Conservation (phyloP, 169 alveolate genomes). For the Cryptosporidium muris region DNA sequence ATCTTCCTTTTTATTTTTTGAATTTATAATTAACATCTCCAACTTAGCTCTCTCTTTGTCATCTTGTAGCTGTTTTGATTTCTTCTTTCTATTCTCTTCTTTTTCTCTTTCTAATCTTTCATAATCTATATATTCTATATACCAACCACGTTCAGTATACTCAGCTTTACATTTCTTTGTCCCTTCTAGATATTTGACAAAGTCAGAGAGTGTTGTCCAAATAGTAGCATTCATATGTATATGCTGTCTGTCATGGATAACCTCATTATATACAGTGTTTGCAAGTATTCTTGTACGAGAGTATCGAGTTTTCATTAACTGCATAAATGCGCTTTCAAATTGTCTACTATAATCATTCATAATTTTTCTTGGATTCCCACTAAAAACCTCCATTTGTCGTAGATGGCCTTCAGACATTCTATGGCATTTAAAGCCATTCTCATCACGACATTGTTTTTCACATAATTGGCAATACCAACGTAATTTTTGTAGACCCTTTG, state of each 20-base stretch:
- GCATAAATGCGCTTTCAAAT: slow-evolving; percentile 89
- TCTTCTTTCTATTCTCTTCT: slow-evolving; percentile 18
- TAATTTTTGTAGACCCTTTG: slow-evolving; percentile 91
- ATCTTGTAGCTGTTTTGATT: neutral
- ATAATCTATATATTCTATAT: slow-evolving; percentile 88
- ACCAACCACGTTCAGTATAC: slow-evolving; percentile 92
- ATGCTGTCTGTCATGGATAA: slow-evolving; percentile 90
- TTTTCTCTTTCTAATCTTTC: slow-evolving; percentile 80
- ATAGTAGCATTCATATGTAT: slow-evolving; percentile 94
- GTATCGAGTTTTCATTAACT: slow-evolving; percentile 86
- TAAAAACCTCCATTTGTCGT: slow-evolving; percentile 91
- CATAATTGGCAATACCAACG: slow-evolving; percentile 96
- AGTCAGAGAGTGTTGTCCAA: slow-evolving; percentile 92
- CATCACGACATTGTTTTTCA: slow-evolving; percentile 94
- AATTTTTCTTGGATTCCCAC: slow-evolving; percentile 87
- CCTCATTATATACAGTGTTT: slow-evolving; percentile 88
- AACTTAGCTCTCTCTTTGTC: slow-evolving; percentile 62
- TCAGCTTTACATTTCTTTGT: slow-evolving; percentile 90
- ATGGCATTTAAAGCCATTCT: slow-evolving; percentile 94
- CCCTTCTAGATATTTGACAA: slow-evolving; percentile 86
- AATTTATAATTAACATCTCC: neutral
- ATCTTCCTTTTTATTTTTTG: neutral
- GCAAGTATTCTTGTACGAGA: slow-evolving; percentile 86
- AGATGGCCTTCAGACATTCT: slow-evolving; percentile 91
- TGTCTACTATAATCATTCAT: slow-evolving; percentile 91